These are phyloP conservation scores for Pyrenula massariospora DNA, from an alignment of 495 filamentous ascomycete species.

Conservation along the genomic window DNA sequence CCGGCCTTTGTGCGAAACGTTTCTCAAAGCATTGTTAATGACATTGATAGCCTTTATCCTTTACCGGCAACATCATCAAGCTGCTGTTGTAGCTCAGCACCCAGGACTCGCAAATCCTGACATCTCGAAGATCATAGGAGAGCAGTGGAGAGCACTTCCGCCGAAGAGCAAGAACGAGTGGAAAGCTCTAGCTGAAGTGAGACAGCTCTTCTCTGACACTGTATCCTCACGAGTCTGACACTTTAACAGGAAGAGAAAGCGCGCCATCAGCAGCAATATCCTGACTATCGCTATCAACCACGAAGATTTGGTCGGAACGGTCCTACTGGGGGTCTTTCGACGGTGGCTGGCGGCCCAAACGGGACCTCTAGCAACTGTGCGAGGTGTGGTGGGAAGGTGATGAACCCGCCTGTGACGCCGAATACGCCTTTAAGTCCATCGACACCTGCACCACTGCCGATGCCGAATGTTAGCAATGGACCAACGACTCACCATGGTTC, in stretches of 20 bases:
- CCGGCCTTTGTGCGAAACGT: not conserved
- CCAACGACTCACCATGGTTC: not conserved
- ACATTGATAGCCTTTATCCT: conserved; percentile 76
- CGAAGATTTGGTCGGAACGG: conserved; percentile 52
- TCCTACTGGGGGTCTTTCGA: conserved; percentile 18
- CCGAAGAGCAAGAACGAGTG: conserved; percentile 73
- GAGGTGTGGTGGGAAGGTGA: conserved; percentile 31
- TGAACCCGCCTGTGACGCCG: conserved; percentile 33
- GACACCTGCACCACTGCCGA: not conserved
- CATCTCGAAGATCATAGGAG: conserved; percentile 95
- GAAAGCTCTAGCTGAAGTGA: conserved; percentile 79
- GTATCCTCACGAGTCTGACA: not conserved
- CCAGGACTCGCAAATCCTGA: conserved; percentile 92
- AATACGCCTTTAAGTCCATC: conserved; percentile 23
- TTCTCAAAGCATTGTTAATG: conserved; percentile 6
- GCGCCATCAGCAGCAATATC: conserved; percentile 81
- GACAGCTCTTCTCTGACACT: conserved; percentile 1
- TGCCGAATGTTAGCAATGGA: not conserved
- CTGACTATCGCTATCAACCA: conserved; percentile 89
- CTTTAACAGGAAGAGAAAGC: conserved; percentile 68
- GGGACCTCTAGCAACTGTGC: conserved; percentile 13
- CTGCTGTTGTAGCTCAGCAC: conserved; percentile 63
- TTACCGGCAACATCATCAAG: conserved; percentile 90
- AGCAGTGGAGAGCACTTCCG: conserved; percentile 72
- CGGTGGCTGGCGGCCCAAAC: conserved; percentile 18